Evolutionary conservation across 306 rosid genomes (phyloP).

Genomic region (Quercus parvula): DNA sequence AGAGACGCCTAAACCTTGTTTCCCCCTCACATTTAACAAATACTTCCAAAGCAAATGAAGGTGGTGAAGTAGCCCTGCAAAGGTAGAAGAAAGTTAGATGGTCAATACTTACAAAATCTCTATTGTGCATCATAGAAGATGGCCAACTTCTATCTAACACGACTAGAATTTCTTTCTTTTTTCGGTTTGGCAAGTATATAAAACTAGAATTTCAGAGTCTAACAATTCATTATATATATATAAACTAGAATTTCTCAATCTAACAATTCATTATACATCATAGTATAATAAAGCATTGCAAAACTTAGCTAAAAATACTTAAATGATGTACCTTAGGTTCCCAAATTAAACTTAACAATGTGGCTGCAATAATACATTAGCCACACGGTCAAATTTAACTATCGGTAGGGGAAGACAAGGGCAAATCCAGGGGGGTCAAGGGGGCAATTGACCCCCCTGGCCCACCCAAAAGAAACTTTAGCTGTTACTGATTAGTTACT

Average conservation of each 20-base stretch:
- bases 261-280: not conserved
- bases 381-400: no score
- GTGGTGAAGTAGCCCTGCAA: constrained; percentile 94
- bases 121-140: constrained; percentile 7
- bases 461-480: no score
- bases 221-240: not conserved
- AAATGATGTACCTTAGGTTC: no score
- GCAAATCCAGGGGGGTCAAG: no score
- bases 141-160: not conserved
- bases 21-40: constrained; percentile 99
- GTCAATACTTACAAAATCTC: constrained; percentile 9
- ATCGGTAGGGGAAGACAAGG: no score
- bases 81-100: constrained; percentile 14
- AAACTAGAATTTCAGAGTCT: not conserved
- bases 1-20: constrained; percentile 96
- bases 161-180: not conserved
- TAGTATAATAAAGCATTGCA: no score
- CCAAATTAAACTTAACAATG: no score
- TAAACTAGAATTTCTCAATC: not conserved
- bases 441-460: no score
- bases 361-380: no score
- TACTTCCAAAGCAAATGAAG: constrained; percentile 94
- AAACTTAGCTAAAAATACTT: no score
- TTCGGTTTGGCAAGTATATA: not conserved
- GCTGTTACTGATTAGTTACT: no score